These are phyloP conservation scores for Phytophthora cryptogea DNA, from an alignment of 352 stramenopile genomes.

Conservation along the genomic window DNA sequence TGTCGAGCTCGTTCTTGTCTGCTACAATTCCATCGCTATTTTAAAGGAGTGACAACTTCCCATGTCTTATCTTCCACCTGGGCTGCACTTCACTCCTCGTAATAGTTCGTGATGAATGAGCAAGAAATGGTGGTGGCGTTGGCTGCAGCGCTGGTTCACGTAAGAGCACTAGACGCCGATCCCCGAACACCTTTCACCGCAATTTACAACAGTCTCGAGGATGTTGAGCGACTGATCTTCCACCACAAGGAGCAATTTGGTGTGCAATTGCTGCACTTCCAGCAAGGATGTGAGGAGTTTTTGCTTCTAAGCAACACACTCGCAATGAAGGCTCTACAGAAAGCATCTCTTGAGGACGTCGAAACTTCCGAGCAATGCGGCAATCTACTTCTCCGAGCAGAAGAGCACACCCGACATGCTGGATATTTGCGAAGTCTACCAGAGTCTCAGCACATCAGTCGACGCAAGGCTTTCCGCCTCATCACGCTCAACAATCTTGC, in stretches of 20 bases:
- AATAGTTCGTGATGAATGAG: slow-evolving; percentile 18
- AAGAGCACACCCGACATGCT: slow-evolving; percentile 55
- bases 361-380: slow-evolving; percentile 22
- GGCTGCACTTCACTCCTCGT: neutral
- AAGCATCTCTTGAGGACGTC: slow-evolving; percentile 6
- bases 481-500: slow-evolving; percentile 74
- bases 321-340: slow-evolving; percentile 52
- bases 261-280: slow-evolving; percentile 42
- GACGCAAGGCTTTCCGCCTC: slow-evolving; percentile 44
- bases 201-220: slow-evolving; percentile 38
- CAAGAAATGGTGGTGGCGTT: slow-evolving; percentile 50
- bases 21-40: slow-evolving; percentile 9
- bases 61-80: slow-evolving; percentile 17
- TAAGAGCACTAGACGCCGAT: slow-evolving; percentile 29
- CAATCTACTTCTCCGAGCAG: slow-evolving; percentile 43
- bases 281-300: slow-evolving; percentile 67
- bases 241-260: slow-evolving; percentile 54
- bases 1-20: slow-evolving; percentile 1
- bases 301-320: slow-evolving; percentile 63
- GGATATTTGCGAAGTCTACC: slow-evolving; percentile 46
- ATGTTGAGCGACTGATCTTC: slow-evolving; percentile 49
- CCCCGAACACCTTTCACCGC: slow-evolving; percentile 7
- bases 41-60: slow-evolving; percentile 10
- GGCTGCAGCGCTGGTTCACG: slow-evolving; percentile 40
- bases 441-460: slow-evolving; percentile 19